These are phyloP conservation scores for Myxozyma geophila DNA, from an alignment of 805 yeast genomes.

Conservation along the genomic window DNA sequence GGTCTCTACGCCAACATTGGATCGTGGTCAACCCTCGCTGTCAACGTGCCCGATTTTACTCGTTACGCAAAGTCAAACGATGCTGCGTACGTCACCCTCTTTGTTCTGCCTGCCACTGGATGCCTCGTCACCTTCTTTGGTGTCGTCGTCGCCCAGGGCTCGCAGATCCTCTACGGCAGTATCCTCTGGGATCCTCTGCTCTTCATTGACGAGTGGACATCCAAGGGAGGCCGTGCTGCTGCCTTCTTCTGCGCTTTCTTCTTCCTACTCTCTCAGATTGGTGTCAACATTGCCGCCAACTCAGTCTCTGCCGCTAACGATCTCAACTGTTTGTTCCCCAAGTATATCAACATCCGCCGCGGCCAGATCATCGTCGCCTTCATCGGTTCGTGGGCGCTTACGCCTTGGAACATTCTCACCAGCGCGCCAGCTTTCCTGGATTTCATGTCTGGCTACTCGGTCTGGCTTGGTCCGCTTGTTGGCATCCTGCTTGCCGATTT, in stretches of 20 bases:
- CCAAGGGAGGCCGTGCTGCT: slow-evolving; percentile 36
- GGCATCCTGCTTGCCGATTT: slow-evolving; percentile 50
- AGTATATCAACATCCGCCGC: slow-evolving; percentile 51
- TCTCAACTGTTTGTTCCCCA: slow-evolving; percentile 51
- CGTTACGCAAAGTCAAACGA: slow-evolving; percentile 51
- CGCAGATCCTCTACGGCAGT: slow-evolving; percentile 23
- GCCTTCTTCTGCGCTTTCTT: slow-evolving; percentile 41
- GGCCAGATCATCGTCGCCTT: slow-evolving; percentile 52
- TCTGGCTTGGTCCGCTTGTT: slow-evolving; percentile 51
- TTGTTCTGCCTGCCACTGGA: slow-evolving; percentile 26
- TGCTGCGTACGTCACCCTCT: slow-evolving; percentile 20
- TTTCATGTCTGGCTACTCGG: slow-evolving; percentile 48
- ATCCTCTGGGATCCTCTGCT: slow-evolving; percentile 34
- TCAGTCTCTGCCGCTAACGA: slow-evolving; percentile 51
- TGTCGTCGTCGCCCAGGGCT: slow-evolving; percentile 31
- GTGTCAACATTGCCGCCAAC: slow-evolving; percentile 63
- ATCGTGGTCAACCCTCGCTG: slow-evolving; percentile 48
- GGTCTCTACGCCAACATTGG: slow-evolving; percentile 59
- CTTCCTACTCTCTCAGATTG: slow-evolving; percentile 71
- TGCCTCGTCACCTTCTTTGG: slow-evolving; percentile 31
- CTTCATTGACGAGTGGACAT: slow-evolving; percentile 31
- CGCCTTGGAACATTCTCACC: slow-evolving; percentile 51
- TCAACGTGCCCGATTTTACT: slow-evolving; percentile 56
- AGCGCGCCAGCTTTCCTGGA: slow-evolving; percentile 47
- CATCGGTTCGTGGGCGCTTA: slow-evolving; percentile 45